Evolutionary conservation across 176 grass and related monocot genomes (phyloP), one percentile per base, ranked within the genome.

Genomic region (Rhynchospora pubera): DNA sequence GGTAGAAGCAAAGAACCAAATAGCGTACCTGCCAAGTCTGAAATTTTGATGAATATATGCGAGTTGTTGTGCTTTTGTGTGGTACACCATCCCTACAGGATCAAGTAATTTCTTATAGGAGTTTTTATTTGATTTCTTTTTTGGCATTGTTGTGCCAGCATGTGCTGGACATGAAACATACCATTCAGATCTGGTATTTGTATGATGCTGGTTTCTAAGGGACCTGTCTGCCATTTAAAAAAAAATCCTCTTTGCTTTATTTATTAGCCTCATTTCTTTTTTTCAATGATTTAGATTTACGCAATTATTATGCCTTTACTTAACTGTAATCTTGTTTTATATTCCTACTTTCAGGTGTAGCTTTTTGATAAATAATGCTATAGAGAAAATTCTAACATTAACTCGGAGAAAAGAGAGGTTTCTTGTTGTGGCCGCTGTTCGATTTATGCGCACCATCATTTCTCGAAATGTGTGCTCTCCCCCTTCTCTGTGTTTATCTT

Each of bases 51-150:
- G 57, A 88, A 90, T 84, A 91, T 97, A 52, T 97, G 92, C 5
- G 92, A 97, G 44, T 81, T 97, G 84, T 84, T 97, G 70, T 88
- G 83, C 76, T 97, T 97, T 67, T 97, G 90, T 83, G 90, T 91
- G 80, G 71, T 85, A 85, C 82, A 93, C 66, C 85, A 94, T 83
- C 87, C 87, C 24, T 71, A 89, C 85, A 86, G 62, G 75, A 97
- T 89, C 47, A 94, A 89, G 95, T 97, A 87, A 91, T 86, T 72
- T 76, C 84, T 47, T 22, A 68, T 87, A 32, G 43, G 56, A 77
- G 51, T 28, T 23, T n/a, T n/a, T 26, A 18, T 43, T 16, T 79
- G 1, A 39, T 52, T 26, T 65, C 48, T 81, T n/a, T 64, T 32
- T 5, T 81, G 42, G 7, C 65, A 60, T 62, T 46, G 4, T 80